These are phyloP conservation scores for Aegilops umbellulata DNA, from an alignment of 176 grass and related monocot genomes.

Conservation along the genomic window DNA sequence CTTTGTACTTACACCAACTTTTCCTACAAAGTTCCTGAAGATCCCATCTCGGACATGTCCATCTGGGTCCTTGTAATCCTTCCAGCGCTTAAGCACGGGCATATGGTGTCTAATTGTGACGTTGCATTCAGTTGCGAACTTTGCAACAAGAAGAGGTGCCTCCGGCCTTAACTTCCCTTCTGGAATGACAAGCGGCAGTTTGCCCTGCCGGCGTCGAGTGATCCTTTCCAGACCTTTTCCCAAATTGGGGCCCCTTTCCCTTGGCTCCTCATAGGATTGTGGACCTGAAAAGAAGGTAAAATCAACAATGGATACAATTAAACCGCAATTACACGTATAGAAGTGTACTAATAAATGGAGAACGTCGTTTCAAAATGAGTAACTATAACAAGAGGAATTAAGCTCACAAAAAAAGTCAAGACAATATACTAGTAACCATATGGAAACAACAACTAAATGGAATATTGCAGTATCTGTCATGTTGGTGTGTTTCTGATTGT, in stretches of 20 bases:
- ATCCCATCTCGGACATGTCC: neutral
- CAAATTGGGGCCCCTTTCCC: neutral
- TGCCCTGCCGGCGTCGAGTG: neutral
- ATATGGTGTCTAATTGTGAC: neutral
- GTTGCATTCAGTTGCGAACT: slow-evolving; percentile 19
- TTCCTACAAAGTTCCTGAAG: neutral
- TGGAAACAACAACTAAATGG: no score
- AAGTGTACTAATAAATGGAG: neutral
- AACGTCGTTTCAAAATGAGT: no score
- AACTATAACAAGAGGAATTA: no score
- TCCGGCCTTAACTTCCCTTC: neutral
- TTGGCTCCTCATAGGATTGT: neutral
- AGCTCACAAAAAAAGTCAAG: no score
- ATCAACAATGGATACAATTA: neutral
- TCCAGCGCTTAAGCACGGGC: neutral
- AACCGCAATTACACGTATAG: neutral
- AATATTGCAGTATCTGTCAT: no score
- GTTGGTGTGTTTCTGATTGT: no score
- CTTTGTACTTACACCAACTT: neutral
- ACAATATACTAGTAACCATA: no score
- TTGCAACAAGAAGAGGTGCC: slow-evolving; percentile 5
- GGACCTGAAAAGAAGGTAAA: neutral
- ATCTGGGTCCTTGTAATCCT: neutral
- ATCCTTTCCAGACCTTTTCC: slow-evolving; percentile 4
- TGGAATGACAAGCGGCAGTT: neutral